Conservation (phyloP, 2,329 filamentous ascomycete genomes). For the Pestalotiopsis sp. region DNA sequence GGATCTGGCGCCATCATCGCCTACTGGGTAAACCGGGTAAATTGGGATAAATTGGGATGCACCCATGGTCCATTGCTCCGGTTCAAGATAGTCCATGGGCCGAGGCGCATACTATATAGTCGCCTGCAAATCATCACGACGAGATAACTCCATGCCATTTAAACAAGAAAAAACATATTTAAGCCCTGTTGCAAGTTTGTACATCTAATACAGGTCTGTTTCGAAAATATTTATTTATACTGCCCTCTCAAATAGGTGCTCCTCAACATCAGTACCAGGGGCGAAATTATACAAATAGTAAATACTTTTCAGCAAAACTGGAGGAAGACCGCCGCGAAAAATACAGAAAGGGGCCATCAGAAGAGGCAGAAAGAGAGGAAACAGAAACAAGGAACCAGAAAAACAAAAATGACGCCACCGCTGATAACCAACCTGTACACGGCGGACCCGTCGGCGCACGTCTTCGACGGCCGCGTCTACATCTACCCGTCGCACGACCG, state of each 20-base stretch:
- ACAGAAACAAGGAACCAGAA: neutral
- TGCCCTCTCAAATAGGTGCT: conserved; percentile 17
- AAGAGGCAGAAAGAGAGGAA: neutral
- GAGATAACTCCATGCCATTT: too few species aligned
- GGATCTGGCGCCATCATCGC: neutral
- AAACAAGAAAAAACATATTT: too few species aligned
- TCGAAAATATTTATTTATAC: conserved; percentile 23
- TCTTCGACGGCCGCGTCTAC: conserved; percentile 76
- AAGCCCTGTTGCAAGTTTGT: neutral
- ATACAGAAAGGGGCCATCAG: too few species aligned
- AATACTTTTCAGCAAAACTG: too few species aligned
- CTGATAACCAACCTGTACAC: conserved; percentile 78
- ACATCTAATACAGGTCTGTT: neutral
- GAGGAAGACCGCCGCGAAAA: too few species aligned
- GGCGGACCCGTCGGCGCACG: conserved; percentile 79
- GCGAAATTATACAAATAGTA: neutral
- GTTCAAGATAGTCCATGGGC: neutral
- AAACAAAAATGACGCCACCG: conserved; percentile 52
- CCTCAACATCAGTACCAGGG: conserved; percentile 26
- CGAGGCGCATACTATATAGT: neutral
- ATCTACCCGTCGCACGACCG: conserved; percentile 83
- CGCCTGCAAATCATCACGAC: too few species aligned
- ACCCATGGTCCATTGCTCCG: conserved; percentile 13
- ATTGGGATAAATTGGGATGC: conserved; percentile 18
- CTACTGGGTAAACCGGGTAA: conserved; percentile 19